phyloP scores from a whole-genome alignment of 306 rosid species.

The Fragaria vesca region DNA sequence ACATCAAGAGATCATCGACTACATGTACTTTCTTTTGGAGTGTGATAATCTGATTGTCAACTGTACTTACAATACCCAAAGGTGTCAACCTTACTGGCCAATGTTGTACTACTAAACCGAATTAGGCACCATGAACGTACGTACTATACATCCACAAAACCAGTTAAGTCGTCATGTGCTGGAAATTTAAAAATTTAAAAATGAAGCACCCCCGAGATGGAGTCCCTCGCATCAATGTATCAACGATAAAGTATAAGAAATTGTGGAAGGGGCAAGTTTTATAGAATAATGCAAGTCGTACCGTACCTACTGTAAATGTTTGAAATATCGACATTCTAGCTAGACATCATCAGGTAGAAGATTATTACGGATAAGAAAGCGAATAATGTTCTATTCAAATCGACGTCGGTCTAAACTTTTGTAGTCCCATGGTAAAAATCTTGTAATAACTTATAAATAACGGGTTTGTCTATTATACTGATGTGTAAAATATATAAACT shows the following conservation, averaged over 20 bases:
- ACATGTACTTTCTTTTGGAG: background rate
- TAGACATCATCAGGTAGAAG: no score
- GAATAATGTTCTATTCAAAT: no score
- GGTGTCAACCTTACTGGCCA: background rate
- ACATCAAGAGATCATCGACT: background rate
- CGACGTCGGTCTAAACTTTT: no score
- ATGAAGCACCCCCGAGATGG: background rate
- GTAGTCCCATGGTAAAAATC: no score
- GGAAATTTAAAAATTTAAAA: constrained; percentile 2
- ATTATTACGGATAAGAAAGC: no score
- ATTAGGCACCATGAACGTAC: background rate
- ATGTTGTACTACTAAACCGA: background rate
- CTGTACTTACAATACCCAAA: background rate
- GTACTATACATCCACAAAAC: background rate
- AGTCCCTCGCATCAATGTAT: background rate
- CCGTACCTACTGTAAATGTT: background rate
- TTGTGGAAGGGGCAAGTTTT: background rate
- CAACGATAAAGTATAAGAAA: background rate
- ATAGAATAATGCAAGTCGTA: background rate
- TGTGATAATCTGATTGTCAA: background rate
- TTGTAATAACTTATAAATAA: no score
- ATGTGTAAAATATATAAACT: no score
- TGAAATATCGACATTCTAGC: no score
- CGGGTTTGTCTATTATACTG: no score
- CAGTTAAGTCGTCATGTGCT: background rate